Evolutionary conservation across 305 asterid genomes (phyloP).

Genomic region (Fraxinus paxiana): DNA sequence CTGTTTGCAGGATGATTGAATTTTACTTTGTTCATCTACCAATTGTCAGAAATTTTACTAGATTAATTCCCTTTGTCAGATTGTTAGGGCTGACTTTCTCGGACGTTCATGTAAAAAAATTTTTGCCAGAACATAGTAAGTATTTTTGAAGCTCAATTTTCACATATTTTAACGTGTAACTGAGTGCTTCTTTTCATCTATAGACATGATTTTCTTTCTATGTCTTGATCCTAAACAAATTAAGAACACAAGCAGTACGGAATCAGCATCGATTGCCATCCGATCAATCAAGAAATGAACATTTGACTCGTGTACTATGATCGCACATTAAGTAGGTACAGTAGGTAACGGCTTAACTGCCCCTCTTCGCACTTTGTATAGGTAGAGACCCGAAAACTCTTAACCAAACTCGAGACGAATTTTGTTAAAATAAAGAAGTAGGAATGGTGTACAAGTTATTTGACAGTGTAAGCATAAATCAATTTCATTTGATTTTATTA

Average conservation of each 20-base stretch:
- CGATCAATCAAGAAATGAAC: neutral
- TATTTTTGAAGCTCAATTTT: neutral
- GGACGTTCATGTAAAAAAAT: neutral
- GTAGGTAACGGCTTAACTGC: neutral
- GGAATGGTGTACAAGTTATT: neutral
- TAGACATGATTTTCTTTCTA: neutral
- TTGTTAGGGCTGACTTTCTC: neutral
- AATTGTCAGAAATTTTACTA: constrained; percentile 22
- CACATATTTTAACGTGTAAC: neutral
- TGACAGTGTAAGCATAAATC: neutral
- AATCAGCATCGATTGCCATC: neutral
- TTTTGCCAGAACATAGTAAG: neutral
- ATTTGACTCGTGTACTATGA: neutral
- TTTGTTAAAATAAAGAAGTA: neutral
- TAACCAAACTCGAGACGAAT: neutral
- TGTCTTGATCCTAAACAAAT: neutral
- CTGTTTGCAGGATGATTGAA: constrained; percentile 25
- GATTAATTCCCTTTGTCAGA: neutral
- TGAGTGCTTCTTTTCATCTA: neutral
- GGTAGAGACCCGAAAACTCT: neutral
- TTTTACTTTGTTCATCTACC: constrained; percentile 1
- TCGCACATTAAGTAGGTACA: neutral
- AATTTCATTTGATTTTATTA: neutral
- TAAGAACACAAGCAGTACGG: neutral
- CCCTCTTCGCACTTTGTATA: neutral